Evolutionary conservation across 257 asterid genomes (phyloP), one percentile per base, ranked within the genome.

Genomic region (Scutellaria minor): DNA sequence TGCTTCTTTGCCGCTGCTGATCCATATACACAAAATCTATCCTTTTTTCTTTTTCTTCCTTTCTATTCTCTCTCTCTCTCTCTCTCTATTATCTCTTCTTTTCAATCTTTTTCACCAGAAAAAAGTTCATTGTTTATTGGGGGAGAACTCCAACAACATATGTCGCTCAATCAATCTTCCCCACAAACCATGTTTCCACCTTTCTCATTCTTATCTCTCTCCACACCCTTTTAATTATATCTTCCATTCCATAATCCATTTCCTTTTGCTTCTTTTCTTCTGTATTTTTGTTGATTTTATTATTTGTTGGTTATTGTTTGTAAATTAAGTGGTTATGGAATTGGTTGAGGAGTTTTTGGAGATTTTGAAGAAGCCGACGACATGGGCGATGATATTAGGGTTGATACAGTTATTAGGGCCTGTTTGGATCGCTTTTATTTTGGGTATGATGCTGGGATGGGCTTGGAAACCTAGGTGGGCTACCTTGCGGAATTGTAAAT

Each of bases 391-490:
- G 20, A 18, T 89, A 47, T 31, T 78, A 15, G 94, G 88, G 85
- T 53, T 91, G 77, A 46, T 91, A 7, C 75, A 81, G 93, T 76
- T 89, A 41, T 42, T 94, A 52, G 93, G 85, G 70, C 94, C 97
- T 45, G 85, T 92, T 77, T 78, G 95, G 90, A 44, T 94, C 78
- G 93, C 94, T 35, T 91, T 95, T 79, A 12, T 91, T 50, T 6
- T 85, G 54, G 99, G 99, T 68, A 41, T 95, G 48, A 63, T 86
- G 31, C 68, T 85, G 22, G 98, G 99, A 22, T 95, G 99, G 99
- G 89, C 81, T 64, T 95, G 99, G 99, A 95, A 81, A 80, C 99
- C 99, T 55, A 85, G 81, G 82, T 85, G 98, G 98, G 90, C 85
- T 68, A 68, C 78, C 51, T 83, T 86, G 44, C 75, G 79, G 66